Evolutionary conservation across 169 alveolate genomes (phyloP), one percentile per base, ranked within the genome.

Genomic region (Plasmodium coatneyi): DNA sequence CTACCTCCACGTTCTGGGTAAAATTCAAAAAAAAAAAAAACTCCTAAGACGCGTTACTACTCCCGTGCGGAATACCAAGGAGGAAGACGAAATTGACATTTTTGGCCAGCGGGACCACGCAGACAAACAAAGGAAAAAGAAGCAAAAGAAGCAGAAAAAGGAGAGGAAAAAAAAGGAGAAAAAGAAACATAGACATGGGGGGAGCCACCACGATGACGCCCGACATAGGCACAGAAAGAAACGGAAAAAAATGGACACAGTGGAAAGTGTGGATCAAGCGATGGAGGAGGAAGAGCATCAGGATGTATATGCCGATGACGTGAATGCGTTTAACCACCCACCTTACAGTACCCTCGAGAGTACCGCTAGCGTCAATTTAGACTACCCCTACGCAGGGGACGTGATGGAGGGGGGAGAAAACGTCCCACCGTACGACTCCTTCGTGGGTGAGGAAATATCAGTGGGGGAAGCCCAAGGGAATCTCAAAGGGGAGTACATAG

Each of bases 1-100:
- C 30, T 91, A 91, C 36, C 25, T 91, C 19, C 30, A 43, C n/a
- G 32, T 91, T 14, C 49, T 91, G 36, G 74, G 74, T 2, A 91
- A 91, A 91, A 91, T 91, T 43, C 34, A 71, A 14, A 91, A 91
- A 16, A 91, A 91, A 22, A 81, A 91, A 70, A 52, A 66, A 49
- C 32, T 87, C 30, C 19, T 78, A 19, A 87, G 16, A 1, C 36
- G n/a, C 46, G 25, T 9, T 1, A 43, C n/a, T 66, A n/a, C 30
- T 66, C 41, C 76, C 36, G 39, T 3, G 60, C 19, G 54, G 19
- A 16, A 36, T 5, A 5, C 66, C 25, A 6, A 22, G 71, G 80
- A 87, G 49, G 54, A 79, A 34, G 46, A 39, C 5, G 82, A 87
- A 56, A 66, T 87, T 0, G 25, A 87, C 34, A 87, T 87, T 54